Conservation (phyloP, 331 rosid genomes). For the Pyracantha coccinea region DNA sequence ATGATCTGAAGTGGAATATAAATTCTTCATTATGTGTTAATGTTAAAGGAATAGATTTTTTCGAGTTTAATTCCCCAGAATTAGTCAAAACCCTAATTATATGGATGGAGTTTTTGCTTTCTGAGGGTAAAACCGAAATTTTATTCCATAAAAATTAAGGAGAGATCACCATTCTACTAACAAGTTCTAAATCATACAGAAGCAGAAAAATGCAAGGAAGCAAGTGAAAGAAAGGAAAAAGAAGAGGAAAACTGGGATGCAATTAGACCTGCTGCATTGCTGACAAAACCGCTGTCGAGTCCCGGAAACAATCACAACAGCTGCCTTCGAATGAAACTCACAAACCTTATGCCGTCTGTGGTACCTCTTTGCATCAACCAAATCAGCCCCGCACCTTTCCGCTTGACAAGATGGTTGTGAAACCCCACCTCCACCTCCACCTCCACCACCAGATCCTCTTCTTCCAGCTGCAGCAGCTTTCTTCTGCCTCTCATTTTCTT, state of each 20-base stretch:
- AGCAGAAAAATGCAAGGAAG: not conserved
- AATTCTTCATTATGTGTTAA: too few species aligned
- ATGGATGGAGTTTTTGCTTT: not conserved
- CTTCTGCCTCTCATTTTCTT: conserved; percentile 40
- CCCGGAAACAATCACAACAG: conserved; percentile 58
- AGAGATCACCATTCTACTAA: not conserved
- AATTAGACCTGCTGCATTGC: conserved; percentile 91
- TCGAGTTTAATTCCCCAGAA: too few species aligned
- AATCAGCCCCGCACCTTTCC: conserved; percentile 59
- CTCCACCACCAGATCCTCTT: conserved; percentile 29
- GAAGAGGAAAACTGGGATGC: conserved; percentile 8
- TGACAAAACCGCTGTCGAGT: conserved; percentile 81
- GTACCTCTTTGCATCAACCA: conserved; percentile 52
- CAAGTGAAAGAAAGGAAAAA: not conserved
- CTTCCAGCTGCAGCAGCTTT: conserved; percentile 22
- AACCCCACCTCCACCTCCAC: conserved; percentile 26
- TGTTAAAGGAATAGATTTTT: too few species aligned
- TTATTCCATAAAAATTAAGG: not conserved
- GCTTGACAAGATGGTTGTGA: conserved; percentile 58
- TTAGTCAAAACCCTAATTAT: not conserved
- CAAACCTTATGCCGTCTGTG: conserved; percentile 97
- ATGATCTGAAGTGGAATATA: not conserved
- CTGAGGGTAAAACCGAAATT: not conserved
- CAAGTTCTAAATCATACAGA: not conserved
- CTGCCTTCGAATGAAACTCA: conserved; percentile 77